phyloP scores from a whole-genome alignment of 2,329 filamentous ascomycete genomes.

The Pestalotiopsis sp. region DNA sequence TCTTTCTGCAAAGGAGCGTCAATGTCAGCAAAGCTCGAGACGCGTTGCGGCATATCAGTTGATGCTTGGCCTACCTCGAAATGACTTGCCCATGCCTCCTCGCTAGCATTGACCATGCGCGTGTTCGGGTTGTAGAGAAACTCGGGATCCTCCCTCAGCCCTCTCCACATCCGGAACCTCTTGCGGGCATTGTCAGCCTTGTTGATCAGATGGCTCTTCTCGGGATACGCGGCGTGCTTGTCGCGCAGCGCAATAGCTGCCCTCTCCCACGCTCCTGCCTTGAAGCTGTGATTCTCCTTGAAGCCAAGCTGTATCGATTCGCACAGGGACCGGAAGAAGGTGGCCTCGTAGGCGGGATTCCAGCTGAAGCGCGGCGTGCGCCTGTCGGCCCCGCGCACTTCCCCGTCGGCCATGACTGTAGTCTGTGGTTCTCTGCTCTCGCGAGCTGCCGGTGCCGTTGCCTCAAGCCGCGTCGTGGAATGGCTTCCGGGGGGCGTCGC shows the following conservation, averaged over 20 bases:
- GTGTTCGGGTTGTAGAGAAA: constrained; percentile 56
- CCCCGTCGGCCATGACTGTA: constrained; percentile 33
- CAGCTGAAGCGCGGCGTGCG: constrained; percentile 59
- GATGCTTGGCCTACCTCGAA: constrained; percentile 51
- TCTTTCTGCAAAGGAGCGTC: constrained; percentile 48
- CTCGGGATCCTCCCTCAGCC: constrained; percentile 58
- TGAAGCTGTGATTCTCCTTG: constrained; percentile 62
- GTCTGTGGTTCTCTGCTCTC: neutral
- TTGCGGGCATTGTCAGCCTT: constrained; percentile 67
- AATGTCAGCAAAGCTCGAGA: neutral
- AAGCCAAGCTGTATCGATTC: constrained; percentile 61
- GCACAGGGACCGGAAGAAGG: constrained; percentile 63
- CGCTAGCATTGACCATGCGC: constrained; percentile 55
- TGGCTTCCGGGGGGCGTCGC: neutral
- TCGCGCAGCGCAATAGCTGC: constrained; percentile 57
- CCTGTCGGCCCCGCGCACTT: constrained; percentile 32
- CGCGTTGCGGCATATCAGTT: neutral
- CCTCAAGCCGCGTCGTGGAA: neutral
- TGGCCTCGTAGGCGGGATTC: constrained; percentile 61
- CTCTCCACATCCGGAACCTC: constrained; percentile 64
- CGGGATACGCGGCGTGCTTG: constrained; percentile 58
- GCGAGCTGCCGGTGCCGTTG: neutral
- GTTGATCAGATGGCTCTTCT: constrained; percentile 65
- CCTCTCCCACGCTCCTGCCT: constrained; percentile 63
- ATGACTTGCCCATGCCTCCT: constrained; percentile 60